phyloP scores from a whole-genome alignment of 139 green algal species.

The Pleodorina starrii region DNA sequence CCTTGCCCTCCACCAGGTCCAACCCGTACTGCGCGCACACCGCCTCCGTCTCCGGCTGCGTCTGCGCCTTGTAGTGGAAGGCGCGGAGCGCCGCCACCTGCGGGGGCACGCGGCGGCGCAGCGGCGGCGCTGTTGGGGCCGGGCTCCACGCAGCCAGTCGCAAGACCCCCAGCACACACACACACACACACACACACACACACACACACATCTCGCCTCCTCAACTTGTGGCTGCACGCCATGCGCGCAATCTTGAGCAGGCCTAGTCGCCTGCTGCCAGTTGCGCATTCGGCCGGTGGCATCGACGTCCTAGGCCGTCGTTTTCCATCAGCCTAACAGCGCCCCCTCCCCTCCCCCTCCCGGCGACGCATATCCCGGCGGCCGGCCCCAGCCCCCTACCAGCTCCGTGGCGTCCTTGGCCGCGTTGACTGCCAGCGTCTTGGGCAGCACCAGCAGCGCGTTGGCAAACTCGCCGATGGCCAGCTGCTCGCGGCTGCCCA shows the following conservation, averaged over 20 bases:
- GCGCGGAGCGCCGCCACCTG: slow-evolving; percentile 95
- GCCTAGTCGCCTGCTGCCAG: no score
- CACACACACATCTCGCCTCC: not conserved
- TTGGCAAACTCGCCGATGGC: slow-evolving; percentile 96
- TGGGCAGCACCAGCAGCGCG: slow-evolving; percentile 77
- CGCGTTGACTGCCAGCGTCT: slow-evolving; percentile 96
- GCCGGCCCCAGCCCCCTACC: no score
- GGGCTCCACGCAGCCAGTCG: not conserved
- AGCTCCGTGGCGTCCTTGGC: slow-evolving; percentile 78
- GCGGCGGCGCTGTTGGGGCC: not conserved
- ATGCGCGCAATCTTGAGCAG: no score
- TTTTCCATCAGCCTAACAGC: no score
- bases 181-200: not conserved
- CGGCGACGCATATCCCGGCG: no score
- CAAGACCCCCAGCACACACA: not conserved
- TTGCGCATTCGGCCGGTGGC: no score
- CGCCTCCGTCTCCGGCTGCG: slow-evolving; percentile 57
- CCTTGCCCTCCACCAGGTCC: slow-evolving; percentile 81
- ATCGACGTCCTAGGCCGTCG: no score
- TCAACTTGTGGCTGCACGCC: no score
- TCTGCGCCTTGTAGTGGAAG: slow-evolving; percentile 92
- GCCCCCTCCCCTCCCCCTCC: no score
- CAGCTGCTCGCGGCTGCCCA: slow-evolving; percentile 97
- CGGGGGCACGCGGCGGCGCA: not conserved
- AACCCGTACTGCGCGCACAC: slow-evolving; percentile 78